Evolutionary conservation across 1,139 yeast genomes (phyloP).

Genomic region (Candida labiduridarum): DNA sequence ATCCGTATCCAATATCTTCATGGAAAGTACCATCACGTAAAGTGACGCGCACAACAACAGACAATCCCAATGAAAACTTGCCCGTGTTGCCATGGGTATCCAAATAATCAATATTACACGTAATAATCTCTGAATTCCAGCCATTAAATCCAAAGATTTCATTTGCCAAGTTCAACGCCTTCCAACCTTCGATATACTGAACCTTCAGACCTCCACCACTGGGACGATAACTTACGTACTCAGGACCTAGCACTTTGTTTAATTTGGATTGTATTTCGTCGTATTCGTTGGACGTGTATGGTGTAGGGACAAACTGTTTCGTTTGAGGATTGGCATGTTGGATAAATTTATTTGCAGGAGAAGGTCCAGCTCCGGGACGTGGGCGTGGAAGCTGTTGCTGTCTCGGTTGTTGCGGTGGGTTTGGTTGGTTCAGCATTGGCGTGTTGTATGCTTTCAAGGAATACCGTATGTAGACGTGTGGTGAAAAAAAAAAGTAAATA

Average conservation of each 20-base stretch:
- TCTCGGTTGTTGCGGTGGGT: slow-evolving; percentile 3
- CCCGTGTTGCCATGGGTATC: slow-evolving; percentile 62
- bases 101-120: slow-evolving; percentile 68
- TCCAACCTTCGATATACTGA: slow-evolving; percentile 81
- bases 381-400: slow-evolving; percentile 7
- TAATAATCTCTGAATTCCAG: slow-evolving; percentile 73
- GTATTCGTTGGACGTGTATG: slow-evolving; percentile 44
- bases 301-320: slow-evolving; percentile 6
- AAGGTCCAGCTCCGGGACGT: slow-evolving; percentile 3
- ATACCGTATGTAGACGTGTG: neutral
- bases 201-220: slow-evolving; percentile 74
- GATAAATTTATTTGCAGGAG: neutral
- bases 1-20: slow-evolving; percentile 84
- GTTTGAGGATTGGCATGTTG: neutral
- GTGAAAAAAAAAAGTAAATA: neutral
- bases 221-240: slow-evolving; percentile 78
- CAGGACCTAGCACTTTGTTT: slow-evolving; percentile 82
- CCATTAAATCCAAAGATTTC: slow-evolving; percentile 82
- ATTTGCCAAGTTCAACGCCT: slow-evolving; percentile 74
- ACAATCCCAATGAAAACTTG: slow-evolving; percentile 61
- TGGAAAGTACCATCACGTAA: slow-evolving; percentile 74
- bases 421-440: slow-evolving; percentile 3
- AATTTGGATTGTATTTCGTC: slow-evolving; percentile 44
- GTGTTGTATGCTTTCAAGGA: neutral
- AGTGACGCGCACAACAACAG: slow-evolving; percentile 71